Base-by-base conservation (phyloP, 345 rosid species). In the Euphorbia pulcherrima region DNA sequence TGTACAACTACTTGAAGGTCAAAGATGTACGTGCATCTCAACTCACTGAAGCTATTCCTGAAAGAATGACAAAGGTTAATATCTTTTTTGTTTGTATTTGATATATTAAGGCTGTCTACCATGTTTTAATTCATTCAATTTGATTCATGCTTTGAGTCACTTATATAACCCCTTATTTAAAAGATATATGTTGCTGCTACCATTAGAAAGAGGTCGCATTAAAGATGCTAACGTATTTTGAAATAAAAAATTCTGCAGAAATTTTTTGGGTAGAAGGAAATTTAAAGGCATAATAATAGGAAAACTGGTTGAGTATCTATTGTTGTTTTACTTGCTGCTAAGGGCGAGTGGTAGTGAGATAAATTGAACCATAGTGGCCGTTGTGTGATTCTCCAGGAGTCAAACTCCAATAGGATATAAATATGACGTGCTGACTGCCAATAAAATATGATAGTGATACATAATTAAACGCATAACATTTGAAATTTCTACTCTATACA, bases 1-100 rank as follows among this genome's bases (percentile, higher is more conserved):
- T 94, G 90, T 94, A 91, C 83, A 89, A 91, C 72, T 91, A 88
- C 83, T 74, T 90, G 69, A 93, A 87, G 82, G 86, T 88, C 30
- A 87, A 71, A 79, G 98, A 93, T 75, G 87, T 80, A 3, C 85
- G 86, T 70, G 89, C 92, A 0, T 72, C 93, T 73, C 96, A 89
- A 67, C 69, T 85, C 33, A 79, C 85, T 11, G 99, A 92, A 61
- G 79, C 80, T 78, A 71, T 86, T 60, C 86, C 90, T 1, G 97
- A 95, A n/a, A 87, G 97, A 83, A 71, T 88, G 20, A 30, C 78
- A 16, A 91, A 91, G 99, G 99, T 94, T 53, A 64, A 74, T 83
- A n/a, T n/a, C n/a, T 21, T 68, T 58, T 63, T 69, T 33, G 57
- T n/a, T 20, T 23, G 41, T 70, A 13, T 59, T 61, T 46, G 28